phyloP scores from a whole-genome alignment of 2,329 filamentous ascomycete genomes.

The Colletotrichum somersetense region DNA sequence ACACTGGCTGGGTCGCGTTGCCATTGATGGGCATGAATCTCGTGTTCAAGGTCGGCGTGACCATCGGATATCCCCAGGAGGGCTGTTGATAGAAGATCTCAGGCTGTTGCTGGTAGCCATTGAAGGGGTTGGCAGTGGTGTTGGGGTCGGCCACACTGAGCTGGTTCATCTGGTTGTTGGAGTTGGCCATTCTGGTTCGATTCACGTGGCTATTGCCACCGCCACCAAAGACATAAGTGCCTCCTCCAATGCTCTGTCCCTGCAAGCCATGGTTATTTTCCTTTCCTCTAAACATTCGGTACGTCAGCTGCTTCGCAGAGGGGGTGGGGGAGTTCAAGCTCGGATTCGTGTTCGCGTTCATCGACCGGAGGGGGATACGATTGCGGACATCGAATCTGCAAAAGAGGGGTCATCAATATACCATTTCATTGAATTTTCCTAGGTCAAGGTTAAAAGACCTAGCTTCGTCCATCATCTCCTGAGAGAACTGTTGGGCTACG shows the following conservation, averaged over 20 bases:
- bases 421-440: slow-evolving; percentile 20
- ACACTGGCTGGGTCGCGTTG: slow-evolving; percentile 3
- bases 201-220: slow-evolving; percentile 19
- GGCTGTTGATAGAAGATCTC: slow-evolving; percentile 7
- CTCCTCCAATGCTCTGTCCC: slow-evolving; percentile 42
- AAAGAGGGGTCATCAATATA: slow-evolving; percentile 43
- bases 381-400: slow-evolving; percentile 51
- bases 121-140: slow-evolving; percentile 15
- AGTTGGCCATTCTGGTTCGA: slow-evolving; percentile 12
- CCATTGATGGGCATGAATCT: slow-evolving; percentile 24
- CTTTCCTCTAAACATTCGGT: slow-evolving; percentile 47
- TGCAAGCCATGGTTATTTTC: slow-evolving; percentile 49
- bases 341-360: slow-evolving; percentile 55
- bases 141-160: slow-evolving; percentile 13
- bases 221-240: slow-evolving; percentile 43
- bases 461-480: slow-evolving; percentile 19
- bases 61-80: not conserved
- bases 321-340: slow-evolving; percentile 46
- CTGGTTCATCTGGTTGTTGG: slow-evolving; percentile 28
- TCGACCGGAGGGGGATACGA: slow-evolving; percentile 51
- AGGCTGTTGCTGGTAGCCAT: slow-evolving; percentile 6
- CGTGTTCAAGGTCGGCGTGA: not conserved
- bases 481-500: not conserved
- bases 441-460: slow-evolving; percentile 26
- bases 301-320: slow-evolving; percentile 46